These are phyloP conservation scores for Annona cherimola DNA, from an alignment of 164 flowering plant species.

Conservation along the genomic window DNA sequence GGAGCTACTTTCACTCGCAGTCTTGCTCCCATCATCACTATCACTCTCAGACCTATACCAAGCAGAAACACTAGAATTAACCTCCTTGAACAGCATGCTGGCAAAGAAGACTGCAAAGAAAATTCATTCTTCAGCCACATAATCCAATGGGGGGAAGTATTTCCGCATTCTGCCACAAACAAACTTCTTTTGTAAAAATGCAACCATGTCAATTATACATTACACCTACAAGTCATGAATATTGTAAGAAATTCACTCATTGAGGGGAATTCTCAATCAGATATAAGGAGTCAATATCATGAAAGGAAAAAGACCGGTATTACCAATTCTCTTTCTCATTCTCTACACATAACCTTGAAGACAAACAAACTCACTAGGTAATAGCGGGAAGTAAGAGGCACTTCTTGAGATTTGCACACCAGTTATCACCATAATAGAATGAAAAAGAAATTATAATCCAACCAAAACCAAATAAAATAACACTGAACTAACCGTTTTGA, in stretches of 20 bases:
- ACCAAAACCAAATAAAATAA: neutral
- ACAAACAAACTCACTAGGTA: no score
- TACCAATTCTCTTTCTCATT: no score
- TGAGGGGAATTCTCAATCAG: no score
- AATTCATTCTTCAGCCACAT: neutral
- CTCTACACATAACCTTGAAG: no score
- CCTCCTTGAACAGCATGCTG: no score
- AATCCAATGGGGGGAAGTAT: neutral
- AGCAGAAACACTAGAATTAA: neutral
- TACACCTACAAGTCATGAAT: no score
- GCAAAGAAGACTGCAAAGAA: no score
- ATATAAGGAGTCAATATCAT: no score
- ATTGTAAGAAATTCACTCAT: no score
- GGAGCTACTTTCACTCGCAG: slow-evolving; percentile 36
- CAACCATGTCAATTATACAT: neutral
- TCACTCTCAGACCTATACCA: slow-evolving; percentile 46
- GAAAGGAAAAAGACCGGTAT: no score
- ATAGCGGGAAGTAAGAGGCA: neutral
- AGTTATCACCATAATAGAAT: neutral
- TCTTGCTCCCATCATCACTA: slow-evolving; percentile 49
- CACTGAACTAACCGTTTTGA: slow-evolving; percentile 56
- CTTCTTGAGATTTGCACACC: neutral
- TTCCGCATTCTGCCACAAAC: neutral
- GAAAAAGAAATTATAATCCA: neutral
- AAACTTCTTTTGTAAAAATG: no score